Evolutionary conservation across 73 alveolate species (phyloP).

Genomic region (Paramecium pentaurelia): DNA sequence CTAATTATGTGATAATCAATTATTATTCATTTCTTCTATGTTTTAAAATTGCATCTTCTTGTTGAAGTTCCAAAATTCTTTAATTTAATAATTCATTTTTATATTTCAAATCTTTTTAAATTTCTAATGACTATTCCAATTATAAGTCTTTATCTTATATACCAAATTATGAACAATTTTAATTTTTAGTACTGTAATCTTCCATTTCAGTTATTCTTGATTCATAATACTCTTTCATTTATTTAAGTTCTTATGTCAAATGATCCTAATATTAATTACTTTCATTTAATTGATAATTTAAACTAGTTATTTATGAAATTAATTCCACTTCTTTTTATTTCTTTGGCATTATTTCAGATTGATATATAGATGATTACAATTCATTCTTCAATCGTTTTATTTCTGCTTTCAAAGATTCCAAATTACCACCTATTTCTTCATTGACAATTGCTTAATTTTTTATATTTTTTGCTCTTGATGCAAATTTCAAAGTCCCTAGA

Average conservation of each 20-base stretch:
- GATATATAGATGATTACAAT: not conserved
- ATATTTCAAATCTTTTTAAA: not conserved
- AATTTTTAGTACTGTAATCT: not conserved
- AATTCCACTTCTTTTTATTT: not conserved
- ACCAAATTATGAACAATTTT: not conserved
- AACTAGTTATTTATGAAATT: not conserved
- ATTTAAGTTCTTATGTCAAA: not conserved
- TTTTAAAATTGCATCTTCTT: not conserved
- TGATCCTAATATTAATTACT: not conserved
- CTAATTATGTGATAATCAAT: not conserved
- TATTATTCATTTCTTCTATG: not conserved
- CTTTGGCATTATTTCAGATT: not conserved
- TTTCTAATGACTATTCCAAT: not conserved
- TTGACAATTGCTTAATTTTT: slow-evolving; percentile 74
- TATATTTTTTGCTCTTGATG: slow-evolving; percentile 77
- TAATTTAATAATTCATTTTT: not conserved
- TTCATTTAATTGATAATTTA: not conserved
- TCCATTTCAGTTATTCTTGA: not conserved
- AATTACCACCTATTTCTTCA: slow-evolving; percentile 65
- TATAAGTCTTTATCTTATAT: not conserved
- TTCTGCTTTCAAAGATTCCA: slow-evolving; percentile 70
- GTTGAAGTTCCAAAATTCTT: not conserved
- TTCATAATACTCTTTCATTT: slow-evolving; percentile 21
- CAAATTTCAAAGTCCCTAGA: slow-evolving; percentile 74
- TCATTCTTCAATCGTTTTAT: slow-evolving; percentile 64